Evolutionary conservation across 306 rosid genomes (phyloP).

Genomic region (Ammopiptanthus mongolicus): DNA sequence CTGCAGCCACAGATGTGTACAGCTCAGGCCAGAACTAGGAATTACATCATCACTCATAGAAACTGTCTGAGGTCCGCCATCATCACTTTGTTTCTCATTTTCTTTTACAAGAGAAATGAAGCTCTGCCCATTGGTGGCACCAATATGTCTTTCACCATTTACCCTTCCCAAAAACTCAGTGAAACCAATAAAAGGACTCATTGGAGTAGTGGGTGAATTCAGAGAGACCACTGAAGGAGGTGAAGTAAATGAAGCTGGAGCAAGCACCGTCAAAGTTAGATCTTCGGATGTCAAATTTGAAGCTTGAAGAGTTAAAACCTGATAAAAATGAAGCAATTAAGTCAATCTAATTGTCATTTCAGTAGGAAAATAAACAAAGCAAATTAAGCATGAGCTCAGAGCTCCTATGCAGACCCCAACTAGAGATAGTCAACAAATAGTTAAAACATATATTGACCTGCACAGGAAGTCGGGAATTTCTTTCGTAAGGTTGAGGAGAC

Average conservation of each 20-base stretch:
- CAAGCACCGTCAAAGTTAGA: conserved; percentile 89
- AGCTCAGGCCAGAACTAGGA: conserved; percentile 71
- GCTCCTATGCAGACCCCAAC: conserved; percentile 5
- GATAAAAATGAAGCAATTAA: conserved; percentile 34
- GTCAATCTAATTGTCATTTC: conserved; percentile 1
- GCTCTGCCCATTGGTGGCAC: conserved; percentile 42
- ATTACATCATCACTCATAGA: conserved; percentile 57
- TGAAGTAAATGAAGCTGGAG: conserved; percentile 82
- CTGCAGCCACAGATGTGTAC: conserved; percentile 94
- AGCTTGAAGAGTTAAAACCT: conserved; percentile 95
- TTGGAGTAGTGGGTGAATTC: conserved; percentile 71
- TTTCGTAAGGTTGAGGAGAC: conserved; percentile 46
- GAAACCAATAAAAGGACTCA: conserved; percentile 80
- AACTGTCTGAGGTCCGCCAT: conserved; percentile 42
- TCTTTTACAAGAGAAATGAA: conserved; percentile 43
- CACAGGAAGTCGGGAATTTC: conserved; percentile 74
- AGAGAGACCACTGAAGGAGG: conserved; percentile 82
- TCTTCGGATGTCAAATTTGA: conserved; percentile 90
- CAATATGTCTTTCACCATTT: conserved; percentile 38
- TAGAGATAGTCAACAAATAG: not conserved
- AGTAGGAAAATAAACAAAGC: not conserved
- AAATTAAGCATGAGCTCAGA: not conserved
- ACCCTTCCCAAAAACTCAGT: conserved; percentile 59
- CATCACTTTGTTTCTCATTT: conserved; percentile 47
- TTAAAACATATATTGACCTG: conserved; percentile 53